Conservation (phyloP, 2,329 filamentous ascomycete genomes). For the Aspergillus piperis region DNA sequence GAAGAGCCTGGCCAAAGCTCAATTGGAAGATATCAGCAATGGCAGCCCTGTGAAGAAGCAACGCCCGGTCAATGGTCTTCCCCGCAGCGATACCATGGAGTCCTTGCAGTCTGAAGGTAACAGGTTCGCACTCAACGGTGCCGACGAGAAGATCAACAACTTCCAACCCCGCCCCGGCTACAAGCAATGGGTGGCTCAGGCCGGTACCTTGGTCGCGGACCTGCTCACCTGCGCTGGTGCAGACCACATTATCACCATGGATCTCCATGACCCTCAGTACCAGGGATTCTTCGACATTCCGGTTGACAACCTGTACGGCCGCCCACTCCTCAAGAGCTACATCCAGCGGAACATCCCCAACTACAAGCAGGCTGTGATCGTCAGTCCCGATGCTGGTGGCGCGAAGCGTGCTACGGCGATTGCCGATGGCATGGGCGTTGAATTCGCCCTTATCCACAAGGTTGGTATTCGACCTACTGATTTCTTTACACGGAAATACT, state of each 20-base stretch:
- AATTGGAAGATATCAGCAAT: constrained; percentile 55
- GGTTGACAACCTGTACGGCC: constrained; percentile 90
- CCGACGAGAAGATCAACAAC: constrained; percentile 65
- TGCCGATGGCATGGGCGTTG: constrained; percentile 87
- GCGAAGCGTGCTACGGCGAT: constrained; percentile 96
- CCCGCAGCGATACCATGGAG: constrained; percentile 42
- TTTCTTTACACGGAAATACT: constrained; percentile 14
- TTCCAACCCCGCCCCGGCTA: constrained; percentile 88
- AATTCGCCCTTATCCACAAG: constrained; percentile 98
- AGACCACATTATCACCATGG: constrained; percentile 97
- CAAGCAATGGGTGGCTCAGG: constrained; percentile 98
- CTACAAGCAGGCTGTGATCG: constrained; percentile 83
- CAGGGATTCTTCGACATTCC: constrained; percentile 99
- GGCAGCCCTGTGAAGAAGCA: constrained; percentile 45
- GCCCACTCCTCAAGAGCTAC: constrained; percentile 60
- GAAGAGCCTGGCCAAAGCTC: constrained; percentile 70
- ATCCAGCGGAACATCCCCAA: constrained; percentile 80
- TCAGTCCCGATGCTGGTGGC: constrained; percentile 93
- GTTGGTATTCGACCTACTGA: constrained; percentile 49
- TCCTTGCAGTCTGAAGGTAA: constrained; percentile 38
- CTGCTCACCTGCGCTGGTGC: constrained; percentile 92
- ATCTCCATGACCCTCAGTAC: constrained; percentile 93
- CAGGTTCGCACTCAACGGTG: constrained; percentile 45
- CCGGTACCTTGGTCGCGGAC: constrained; percentile 90
- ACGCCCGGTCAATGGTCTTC: constrained; percentile 44